Conservation (phyloP, 2,329 filamentous ascomycete species). For the Ramichloridium luteum region DNA sequence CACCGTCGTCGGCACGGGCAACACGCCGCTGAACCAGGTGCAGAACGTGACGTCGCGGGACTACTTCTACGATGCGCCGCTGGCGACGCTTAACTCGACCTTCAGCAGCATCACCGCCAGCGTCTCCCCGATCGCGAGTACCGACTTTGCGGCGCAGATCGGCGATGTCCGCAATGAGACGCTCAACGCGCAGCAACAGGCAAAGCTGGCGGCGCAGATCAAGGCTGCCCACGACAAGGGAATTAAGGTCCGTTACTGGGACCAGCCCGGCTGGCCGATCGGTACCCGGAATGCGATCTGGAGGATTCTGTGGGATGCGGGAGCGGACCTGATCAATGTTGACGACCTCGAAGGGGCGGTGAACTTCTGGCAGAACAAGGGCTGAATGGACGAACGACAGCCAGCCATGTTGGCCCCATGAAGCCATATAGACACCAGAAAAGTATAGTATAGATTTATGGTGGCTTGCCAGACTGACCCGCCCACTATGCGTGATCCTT, state of each 20-base stretch:
- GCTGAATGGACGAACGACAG: slow-evolving; percentile 1
- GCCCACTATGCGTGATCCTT: slow-evolving; percentile 13
- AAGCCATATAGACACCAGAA: too few relatives aligned
- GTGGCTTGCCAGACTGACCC: too few relatives aligned
- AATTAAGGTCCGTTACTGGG: slow-evolving; percentile 51
- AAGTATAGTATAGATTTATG: too few relatives aligned
- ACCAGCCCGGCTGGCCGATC: slow-evolving; percentile 47
- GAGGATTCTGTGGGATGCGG: slow-evolving; percentile 44
- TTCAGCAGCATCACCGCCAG: slow-evolving; percentile 35
- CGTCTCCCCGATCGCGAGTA: slow-evolving; percentile 44
- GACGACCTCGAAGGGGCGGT: slow-evolving; percentile 48
- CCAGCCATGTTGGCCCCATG: too few relatives aligned
- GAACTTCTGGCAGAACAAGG: slow-evolving; percentile 26
- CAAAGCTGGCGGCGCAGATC: slow-evolving; percentile 42
- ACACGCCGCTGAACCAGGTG: slow-evolving; percentile 38
- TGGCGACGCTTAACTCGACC: slow-evolving; percentile 32
- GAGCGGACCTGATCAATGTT: slow-evolving; percentile 50
- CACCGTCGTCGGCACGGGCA: slow-evolving; percentile 52
- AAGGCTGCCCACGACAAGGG: slow-evolving; percentile 42
- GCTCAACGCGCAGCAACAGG: slow-evolving; percentile 38
- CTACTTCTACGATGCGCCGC: slow-evolving; percentile 50
- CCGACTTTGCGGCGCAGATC: slow-evolving; percentile 35
- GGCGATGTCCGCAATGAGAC: slow-evolving; percentile 26
- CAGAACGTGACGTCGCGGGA: slow-evolving; percentile 28
- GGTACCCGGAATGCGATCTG: slow-evolving; percentile 47